Conservation (phyloP, 202 grass and related monocot species). For the Musa balbisiana region DNA sequence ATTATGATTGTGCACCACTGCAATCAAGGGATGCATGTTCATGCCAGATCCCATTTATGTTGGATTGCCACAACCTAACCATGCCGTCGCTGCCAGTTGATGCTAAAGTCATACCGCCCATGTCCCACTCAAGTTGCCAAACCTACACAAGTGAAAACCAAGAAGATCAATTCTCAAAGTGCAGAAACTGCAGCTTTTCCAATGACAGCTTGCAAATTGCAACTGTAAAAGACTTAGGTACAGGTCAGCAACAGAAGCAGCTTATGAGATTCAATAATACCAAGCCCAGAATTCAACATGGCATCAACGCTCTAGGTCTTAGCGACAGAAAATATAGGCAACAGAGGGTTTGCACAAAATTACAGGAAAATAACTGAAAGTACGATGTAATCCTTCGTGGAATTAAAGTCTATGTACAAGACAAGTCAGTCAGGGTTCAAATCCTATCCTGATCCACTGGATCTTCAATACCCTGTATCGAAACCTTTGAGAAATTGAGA, state of each 20-base stretch:
- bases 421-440: neutral
- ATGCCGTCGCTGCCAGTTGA: constrained; percentile 69
- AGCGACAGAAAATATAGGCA: too few relatives aligned
- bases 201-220: neutral
- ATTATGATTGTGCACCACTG: neutral
- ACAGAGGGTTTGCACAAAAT: neutral
- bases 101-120: constrained; percentile 87
- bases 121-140: constrained; percentile 91
- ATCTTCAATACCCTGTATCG: too few relatives aligned
- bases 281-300: too few relatives aligned
- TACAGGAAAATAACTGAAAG: neutral
- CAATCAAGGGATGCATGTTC: constrained; percentile 71
- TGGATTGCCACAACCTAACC: constrained; percentile 80
- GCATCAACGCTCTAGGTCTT: too few relatives aligned
- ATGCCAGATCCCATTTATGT: constrained; percentile 88
- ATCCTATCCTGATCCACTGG: neutral
- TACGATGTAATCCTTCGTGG: neutral
- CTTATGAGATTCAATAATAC: too few relatives aligned
- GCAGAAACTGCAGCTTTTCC: neutral
- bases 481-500: too few relatives aligned
- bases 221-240: neutral
- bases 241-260: too few relatives aligned
- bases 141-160: constrained; percentile 32
- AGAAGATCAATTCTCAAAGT: neutral
- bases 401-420: neutral